Evolutionary conservation across 345 rosid genomes (phyloP), one percentile per base, ranked within the genome.

Genomic region (Murraya paniculata): DNA sequence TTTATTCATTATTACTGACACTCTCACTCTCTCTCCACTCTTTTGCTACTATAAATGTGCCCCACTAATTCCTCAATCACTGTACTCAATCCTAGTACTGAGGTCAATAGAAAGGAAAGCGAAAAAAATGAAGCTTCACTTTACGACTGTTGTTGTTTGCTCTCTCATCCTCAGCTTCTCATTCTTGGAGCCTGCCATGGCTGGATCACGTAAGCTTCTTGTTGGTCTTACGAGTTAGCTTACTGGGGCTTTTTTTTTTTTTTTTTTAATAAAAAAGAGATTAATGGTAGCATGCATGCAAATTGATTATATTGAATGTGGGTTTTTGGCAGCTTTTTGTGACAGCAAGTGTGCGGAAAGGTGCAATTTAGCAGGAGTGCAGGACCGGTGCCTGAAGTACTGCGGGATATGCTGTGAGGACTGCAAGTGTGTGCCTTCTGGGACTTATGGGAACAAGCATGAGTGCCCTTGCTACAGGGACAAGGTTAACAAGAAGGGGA

Each of bases 361-460:
- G 87, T 96, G 99, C 85, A 84, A 90, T n/a, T 83, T 82, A 83
- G 97, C 98, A 10, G 90, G 97, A 24, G 50, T 74, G 71, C 66
- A 73, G 79, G 90, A 90, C 55, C 79, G 94, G 73, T 95, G 99
- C 84, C 74, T 92, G 77, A 86, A 91, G 82, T 93, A 92, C 79
- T 93, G 99, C 62, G 92, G 88, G 35, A 91, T 94, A 35, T 95
- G 99, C 85, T 94, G 99, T 25, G 78, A 53, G 64, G 84, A 88
- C 59, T 95, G 99, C 86, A 62, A 88, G 53, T 96, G 99, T 79
- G 99, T 94, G 36, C 99, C 99, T 19, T 89, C 97, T 1, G 97
- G 99, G 64, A 92, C 97, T 55, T 92, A 80, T 7, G 97, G 97
- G 21, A 78, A 91, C 89, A 94, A 90, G 89, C 78, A 89, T 39